phyloP scores from a whole-genome alignment of 345 rosid genomes.

The Populus davidiana region DNA sequence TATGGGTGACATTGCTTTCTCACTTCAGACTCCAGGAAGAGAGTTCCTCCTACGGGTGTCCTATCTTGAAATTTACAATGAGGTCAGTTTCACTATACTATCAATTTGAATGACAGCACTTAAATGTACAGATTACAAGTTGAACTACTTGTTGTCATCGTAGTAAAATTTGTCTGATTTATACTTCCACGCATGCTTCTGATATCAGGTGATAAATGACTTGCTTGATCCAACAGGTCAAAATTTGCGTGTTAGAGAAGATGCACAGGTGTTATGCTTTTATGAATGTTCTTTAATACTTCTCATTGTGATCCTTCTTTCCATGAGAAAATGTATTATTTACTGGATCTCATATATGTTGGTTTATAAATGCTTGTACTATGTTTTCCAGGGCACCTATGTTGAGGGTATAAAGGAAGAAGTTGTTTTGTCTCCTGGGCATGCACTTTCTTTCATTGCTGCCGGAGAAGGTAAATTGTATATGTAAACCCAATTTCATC shows the following conservation, averaged over 20 bases:
- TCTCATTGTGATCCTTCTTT: background rate
- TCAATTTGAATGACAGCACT: background rate
- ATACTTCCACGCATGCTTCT: conserved; percentile 20
- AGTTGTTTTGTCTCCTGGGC: conserved; percentile 98
- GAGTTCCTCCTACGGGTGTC: conserved; percentile 97
- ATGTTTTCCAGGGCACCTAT: conserved; percentile 74
- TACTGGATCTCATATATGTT: background rate
- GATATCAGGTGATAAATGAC: conserved; percentile 92
- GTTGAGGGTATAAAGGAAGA: conserved; percentile 99
- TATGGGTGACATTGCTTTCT: conserved; percentile 21
- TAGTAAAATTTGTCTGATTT: conserved; percentile 5
- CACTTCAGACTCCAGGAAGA: conserved; percentile 92
- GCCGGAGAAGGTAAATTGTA: conserved; percentile 86
- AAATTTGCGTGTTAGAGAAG: conserved; percentile 98
- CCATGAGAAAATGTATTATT: background rate
- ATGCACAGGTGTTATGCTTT: conserved; percentile 74
- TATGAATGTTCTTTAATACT: background rate
- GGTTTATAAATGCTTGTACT: background rate
- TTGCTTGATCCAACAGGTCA: conserved; percentile 98
- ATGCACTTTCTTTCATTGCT: conserved; percentile 94
- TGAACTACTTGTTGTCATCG: background rate
- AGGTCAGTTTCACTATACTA: conserved; percentile 46
- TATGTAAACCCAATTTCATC: background rate
- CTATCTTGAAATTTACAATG: conserved; percentile 97
- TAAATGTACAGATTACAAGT: too few relatives aligned